phyloP scores from a whole-genome alignment of 1,139 yeast species.

The Sugiyamaella grinbergsii region DNA sequence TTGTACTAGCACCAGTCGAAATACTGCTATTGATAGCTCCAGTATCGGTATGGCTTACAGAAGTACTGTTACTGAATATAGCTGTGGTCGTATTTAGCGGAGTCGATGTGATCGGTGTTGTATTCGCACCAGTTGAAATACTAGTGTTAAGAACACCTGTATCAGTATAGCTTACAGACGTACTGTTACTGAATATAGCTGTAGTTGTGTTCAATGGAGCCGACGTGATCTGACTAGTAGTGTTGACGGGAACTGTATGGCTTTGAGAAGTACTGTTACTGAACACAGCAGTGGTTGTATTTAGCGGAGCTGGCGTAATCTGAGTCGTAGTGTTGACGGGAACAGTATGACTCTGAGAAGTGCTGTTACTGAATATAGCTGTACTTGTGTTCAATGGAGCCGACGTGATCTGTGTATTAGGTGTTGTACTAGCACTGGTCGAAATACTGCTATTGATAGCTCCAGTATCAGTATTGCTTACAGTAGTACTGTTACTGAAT shows the following conservation, averaged over 20 bases:
- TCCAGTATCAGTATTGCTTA: not conserved
- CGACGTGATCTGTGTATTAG: not conserved
- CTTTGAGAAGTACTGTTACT: slow-evolving; percentile 7
- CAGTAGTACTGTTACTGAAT: not conserved
- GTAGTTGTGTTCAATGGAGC: slow-evolving; percentile 11
- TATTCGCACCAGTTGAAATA: not conserved
- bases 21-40: not conserved
- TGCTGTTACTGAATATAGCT: not conserved
- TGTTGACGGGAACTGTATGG: no score
- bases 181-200: slow-evolving; percentile 9
- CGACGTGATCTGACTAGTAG: not conserved
- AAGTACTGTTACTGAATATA: not conserved
- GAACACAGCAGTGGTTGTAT: not conserved
- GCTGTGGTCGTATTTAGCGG: not conserved
- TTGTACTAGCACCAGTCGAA: no score
- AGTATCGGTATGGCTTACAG: not conserved
- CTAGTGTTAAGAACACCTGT: slow-evolving; percentile 3
- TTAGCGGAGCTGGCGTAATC: no score
- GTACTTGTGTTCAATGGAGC: not conserved
- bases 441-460: not conserved
- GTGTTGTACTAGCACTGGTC: no score
- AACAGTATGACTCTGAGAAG: not conserved
- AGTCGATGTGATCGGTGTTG: not conserved
- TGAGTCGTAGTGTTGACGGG: not conserved
- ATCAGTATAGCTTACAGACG: slow-evolving; percentile 1